A percentile compares a stretch with the other conserved stretches of the same genome.
Evolutionary conservation across 1,139 yeast genomes (phyloP).

Genomic region (Spencermartinsiella ligniputridi): DNA sequence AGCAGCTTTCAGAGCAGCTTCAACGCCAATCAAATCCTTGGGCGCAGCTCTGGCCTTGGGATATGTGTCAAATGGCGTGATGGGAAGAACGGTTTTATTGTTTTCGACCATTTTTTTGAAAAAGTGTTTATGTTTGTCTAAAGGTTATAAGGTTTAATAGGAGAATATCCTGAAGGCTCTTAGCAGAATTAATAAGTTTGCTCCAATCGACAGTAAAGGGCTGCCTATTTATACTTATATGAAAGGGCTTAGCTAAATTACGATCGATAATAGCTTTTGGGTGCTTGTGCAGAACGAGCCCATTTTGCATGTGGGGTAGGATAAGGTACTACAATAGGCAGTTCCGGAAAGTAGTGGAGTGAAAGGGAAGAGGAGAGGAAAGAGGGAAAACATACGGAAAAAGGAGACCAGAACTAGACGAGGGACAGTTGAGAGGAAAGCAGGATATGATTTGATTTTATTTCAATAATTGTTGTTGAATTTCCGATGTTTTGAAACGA

Average conservation of each 20-base stretch:
- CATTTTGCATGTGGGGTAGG: background rate
- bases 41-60: constrained; percentile 26
- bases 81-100: constrained; percentile 17
- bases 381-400: background rate
- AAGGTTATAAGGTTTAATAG: background rate
- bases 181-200: too few relatives aligned
- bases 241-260: background rate
- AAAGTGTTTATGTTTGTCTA: too few relatives aligned
- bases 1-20: constrained; percentile 29
- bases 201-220: too few relatives aligned
- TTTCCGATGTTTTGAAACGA: too few relatives aligned
- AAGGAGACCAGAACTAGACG: too few relatives aligned
- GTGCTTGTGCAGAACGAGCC: background rate
- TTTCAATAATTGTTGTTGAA: too few relatives aligned
- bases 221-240: background rate
- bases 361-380: background rate
- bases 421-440: too few relatives aligned
- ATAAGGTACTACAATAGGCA: background rate
- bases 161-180: too few relatives aligned
- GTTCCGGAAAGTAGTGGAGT: background rate
- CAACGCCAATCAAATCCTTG: constrained; percentile 25
- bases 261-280: too few relatives aligned
- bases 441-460: too few relatives aligned
- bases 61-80: constrained; percentile 21
- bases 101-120: background rate